Conservation (phyloP, 495 filamentous ascomycete genomes). For the Tirmania nivea region DNA sequence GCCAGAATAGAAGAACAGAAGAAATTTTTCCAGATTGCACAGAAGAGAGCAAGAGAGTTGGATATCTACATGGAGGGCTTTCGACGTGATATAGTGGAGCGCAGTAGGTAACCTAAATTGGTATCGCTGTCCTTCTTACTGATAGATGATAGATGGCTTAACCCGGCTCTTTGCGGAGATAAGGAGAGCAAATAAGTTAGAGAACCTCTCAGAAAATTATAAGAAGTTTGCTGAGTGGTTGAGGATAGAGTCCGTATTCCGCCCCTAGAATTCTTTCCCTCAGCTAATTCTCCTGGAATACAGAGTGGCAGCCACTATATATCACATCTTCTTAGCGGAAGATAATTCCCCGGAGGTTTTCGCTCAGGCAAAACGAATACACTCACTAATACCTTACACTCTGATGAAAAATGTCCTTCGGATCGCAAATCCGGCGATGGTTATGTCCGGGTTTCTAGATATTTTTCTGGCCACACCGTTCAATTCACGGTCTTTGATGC, state of each 20-base stretch:
- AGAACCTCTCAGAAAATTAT: slow-evolving; percentile 79
- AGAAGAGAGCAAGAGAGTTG: slow-evolving; percentile 69
- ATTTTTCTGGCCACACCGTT: slow-evolving; percentile 91
- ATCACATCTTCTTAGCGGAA: slow-evolving; percentile 92
- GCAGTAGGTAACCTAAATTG: slow-evolving; percentile 34
- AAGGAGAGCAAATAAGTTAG: slow-evolving; percentile 60
- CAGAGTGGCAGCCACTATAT: slow-evolving; percentile 71
- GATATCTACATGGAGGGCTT: slow-evolving; percentile 96
- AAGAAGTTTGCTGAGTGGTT: slow-evolving; percentile 98
- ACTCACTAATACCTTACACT: slow-evolving; percentile 79
- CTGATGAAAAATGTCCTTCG: slow-evolving; percentile 90
- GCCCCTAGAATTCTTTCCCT: slow-evolving; percentile 17
- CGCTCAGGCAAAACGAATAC: slow-evolving; percentile 78
- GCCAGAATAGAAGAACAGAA: slow-evolving; percentile 78
- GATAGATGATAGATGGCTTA: slow-evolving; percentile 40
- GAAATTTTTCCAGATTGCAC: slow-evolving; percentile 83
- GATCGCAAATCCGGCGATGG: slow-evolving; percentile 83
- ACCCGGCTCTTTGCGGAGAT: slow-evolving; percentile 89
- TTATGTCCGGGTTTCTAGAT: slow-evolving; percentile 83
- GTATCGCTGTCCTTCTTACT: slow-evolving; percentile 8
- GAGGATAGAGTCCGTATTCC: slow-evolving; percentile 42
- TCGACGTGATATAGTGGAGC: slow-evolving; percentile 49
- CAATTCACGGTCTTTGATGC: slow-evolving; percentile 67
- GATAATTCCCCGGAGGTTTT: slow-evolving; percentile 94
- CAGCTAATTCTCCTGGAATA: background rate